Evolutionary conservation across 2,329 filamentous ascomycete species (phyloP), one percentile per base, ranked within the genome.

Genomic region (Didymella exigua): DNA sequence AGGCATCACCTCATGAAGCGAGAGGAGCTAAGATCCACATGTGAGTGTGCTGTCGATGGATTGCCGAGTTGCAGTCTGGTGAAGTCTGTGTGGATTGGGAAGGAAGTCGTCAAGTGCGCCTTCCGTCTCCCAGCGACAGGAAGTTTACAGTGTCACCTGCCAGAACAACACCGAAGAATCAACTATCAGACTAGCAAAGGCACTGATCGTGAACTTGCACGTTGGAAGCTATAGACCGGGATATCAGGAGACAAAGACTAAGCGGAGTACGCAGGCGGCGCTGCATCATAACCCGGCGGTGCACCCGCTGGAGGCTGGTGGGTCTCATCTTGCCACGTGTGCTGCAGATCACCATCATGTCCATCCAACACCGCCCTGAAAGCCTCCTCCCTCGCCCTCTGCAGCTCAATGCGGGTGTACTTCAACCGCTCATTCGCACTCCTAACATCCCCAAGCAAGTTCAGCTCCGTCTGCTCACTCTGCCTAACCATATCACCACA

Each of bases 371-470:
- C 60, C 48, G 67, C 61, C 18, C 58, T 66, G 56, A 83, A 82
- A 0, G 79, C 77, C 2, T 69, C 60, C 51, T 78, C 76, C 21
- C 82, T 75, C 51, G 77, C 72, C 41, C 68, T 74, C 57, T 84
- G 82, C 48, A 82, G 50, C 46, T 78, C 74, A 2, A 58, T 46
- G 14, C 71, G 65, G 2, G 77, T 57, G 3, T 56, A 43, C 23
- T 60, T 54, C 24, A 75, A 58, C 37, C 73, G 71, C 13, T 61
- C 56, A 16, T 72, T 70, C 2, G 76, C 75, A 21, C 65, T 67
- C 3, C 67, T 42, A 3, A 76, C 50, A 5, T 71, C 65, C 8
- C 50, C 56, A 21, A 65, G 55, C 13, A 67, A 40, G 5, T 57
- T 62, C 13, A 62, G 62, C 36, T 66, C 60, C 7, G 66, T 58